Percentiles rank a stretch among this genome's conserved stretches.
phyloP scores from a whole-genome alignment of 441 rosid species.

The Pelargonium australe region DNA sequence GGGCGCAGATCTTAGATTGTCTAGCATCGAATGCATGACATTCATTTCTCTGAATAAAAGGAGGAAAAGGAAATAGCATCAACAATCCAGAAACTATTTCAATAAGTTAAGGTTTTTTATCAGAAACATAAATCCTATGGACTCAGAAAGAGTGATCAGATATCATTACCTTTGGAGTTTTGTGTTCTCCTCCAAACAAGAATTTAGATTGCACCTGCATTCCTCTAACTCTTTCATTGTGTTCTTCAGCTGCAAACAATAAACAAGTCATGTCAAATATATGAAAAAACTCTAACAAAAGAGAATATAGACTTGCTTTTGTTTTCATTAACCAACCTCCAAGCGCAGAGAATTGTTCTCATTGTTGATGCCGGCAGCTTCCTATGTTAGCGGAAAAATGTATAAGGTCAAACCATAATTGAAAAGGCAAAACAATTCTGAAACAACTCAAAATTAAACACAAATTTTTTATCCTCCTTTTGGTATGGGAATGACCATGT shows the following conservation, averaged over 20 bases:
- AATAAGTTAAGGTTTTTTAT: constrained; percentile 13
- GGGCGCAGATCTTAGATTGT: constrained; percentile 34
- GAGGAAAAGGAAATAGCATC: constrained; percentile 19
- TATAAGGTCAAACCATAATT: constrained; percentile 10
- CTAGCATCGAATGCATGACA: constrained; percentile 45
- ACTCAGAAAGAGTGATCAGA: constrained; percentile 18
- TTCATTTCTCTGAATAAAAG: constrained; percentile 60
- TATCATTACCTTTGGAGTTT: constrained; percentile 61
- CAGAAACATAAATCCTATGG: constrained; percentile 15
- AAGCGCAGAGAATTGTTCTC: constrained; percentile 48
- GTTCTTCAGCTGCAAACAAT: constrained; percentile 49
- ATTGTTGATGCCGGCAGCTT: constrained; percentile 33
- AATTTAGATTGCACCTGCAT: constrained; percentile 55
- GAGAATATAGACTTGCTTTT: constrained; percentile 6
- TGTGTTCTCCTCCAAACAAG: constrained; percentile 80
- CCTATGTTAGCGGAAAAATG: constrained; percentile 36
- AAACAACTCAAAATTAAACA: background rate
- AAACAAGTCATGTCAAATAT: constrained; percentile 16
- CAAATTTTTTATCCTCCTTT: background rate
- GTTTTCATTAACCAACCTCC: constrained; percentile 46
- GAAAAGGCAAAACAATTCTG: background rate
- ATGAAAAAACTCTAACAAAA: constrained; percentile 17
- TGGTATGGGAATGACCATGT: constrained; percentile 9
- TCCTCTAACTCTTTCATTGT: constrained; percentile 60
- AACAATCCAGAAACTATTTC: constrained; percentile 16